Evolutionary conservation across 2,329 filamentous ascomycete genomes (phyloP).

Genomic region (Botrytis squamosa): DNA sequence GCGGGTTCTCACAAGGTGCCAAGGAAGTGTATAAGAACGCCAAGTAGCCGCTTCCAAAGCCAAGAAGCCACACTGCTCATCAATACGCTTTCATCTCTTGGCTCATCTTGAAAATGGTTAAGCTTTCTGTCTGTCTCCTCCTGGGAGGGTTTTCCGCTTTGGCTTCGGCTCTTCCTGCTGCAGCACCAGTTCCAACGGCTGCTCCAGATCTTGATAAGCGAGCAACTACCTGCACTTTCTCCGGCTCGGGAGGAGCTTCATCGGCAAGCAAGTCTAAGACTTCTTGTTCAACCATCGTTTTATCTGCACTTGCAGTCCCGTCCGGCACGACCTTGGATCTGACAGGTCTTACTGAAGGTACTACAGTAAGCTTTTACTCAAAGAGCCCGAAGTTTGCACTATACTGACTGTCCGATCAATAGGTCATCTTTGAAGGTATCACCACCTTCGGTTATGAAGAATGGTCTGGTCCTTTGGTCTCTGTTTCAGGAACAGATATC

Average conservation of each 20-base stretch:
- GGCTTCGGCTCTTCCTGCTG: slow-evolving; percentile 12
- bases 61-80: slow-evolving; percentile 10
- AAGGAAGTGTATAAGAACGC: slow-evolving; percentile 12
- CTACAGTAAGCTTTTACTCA: slow-evolving; percentile 32
- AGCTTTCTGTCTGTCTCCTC: slow-evolving; percentile 1
- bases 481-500: slow-evolving; percentile 56
- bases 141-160: slow-evolving; percentile 16
- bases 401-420: neutral
- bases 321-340: slow-evolving; percentile 58
- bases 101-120: slow-evolving; percentile 12
- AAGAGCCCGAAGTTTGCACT: neutral
- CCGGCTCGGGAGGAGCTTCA: slow-evolving; percentile 43
- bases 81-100: slow-evolving; percentile 1
- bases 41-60: neutral
- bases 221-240: slow-evolving; percentile 53
- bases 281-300: slow-evolving; percentile 53
- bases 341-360: slow-evolving; percentile 52
- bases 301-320: slow-evolving; percentile 55
- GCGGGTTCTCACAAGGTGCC: neutral
- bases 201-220: slow-evolving; percentile 24
- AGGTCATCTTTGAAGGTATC: slow-evolving; percentile 60
- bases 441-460: slow-evolving; percentile 67
- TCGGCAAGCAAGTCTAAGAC: slow-evolving; percentile 49
- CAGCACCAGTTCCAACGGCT: neutral
- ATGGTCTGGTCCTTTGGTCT: slow-evolving; percentile 63